A percentile compares a stretch with the other conserved stretches of the same genome.
Evolutionary conservation across 768 basidiomycete species (phyloP).

Genomic region (Mycena polygramma): DNA sequence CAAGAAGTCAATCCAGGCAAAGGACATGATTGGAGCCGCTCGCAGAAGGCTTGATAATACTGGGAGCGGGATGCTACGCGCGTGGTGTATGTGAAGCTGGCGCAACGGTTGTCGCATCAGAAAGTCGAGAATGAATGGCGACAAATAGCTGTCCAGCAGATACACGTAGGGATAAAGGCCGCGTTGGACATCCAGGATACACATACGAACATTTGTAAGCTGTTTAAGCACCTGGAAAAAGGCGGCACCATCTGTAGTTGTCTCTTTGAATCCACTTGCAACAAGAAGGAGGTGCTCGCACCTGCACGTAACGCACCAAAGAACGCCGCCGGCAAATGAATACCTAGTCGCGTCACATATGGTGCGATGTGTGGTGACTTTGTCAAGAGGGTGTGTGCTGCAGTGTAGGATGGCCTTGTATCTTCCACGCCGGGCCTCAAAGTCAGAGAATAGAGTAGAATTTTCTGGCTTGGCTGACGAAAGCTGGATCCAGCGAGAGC

Average conservation of each 20-base stretch:
- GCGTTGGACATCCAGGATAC: background rate
- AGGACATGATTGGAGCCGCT: background rate
- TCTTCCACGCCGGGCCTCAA: no score
- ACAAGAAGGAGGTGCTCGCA: no score
- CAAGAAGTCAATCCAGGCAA: background rate
- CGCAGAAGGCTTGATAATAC: background rate
- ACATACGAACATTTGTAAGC: background rate
- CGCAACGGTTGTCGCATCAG: background rate
- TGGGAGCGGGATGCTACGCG: background rate
- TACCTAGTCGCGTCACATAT: background rate
- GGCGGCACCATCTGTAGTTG: background rate
- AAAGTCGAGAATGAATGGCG: background rate
- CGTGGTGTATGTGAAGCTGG: background rate
- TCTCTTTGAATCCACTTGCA: background rate
- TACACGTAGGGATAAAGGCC: background rate
- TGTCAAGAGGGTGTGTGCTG: background rate
- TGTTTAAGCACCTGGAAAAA: background rate
- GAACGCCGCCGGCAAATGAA: background rate
- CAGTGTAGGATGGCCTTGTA: background rate
- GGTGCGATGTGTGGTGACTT: background rate
- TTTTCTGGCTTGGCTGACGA: no score
- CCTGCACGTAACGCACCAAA: no score
- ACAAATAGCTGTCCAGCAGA: background rate
- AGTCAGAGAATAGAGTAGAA: no score
- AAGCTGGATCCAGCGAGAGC: no score